A percentile compares a stretch with the other conserved stretches of the same genome.
These are phyloP conservation scores for Populus hybrid DNA, from an alignment of 441 rosid species.

Conservation along the genomic window DNA sequence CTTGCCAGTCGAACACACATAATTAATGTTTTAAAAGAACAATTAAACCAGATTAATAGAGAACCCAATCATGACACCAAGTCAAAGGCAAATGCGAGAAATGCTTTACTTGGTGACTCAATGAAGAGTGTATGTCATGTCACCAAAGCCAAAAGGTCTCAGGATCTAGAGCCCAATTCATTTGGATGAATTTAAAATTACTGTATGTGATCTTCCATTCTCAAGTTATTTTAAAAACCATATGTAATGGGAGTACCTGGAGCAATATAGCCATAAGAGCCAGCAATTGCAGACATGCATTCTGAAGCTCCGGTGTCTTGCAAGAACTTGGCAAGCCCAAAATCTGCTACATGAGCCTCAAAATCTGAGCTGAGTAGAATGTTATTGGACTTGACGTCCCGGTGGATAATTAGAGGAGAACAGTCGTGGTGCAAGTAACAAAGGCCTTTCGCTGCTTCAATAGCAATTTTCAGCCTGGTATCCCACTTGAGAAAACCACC, in stretches of 20 bases:
- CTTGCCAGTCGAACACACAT: not conserved
- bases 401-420: constrained; percentile 58
- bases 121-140: constrained; percentile 7
- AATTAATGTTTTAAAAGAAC: constrained; percentile 2
- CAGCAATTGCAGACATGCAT: constrained; percentile 85
- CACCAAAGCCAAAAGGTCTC: not conserved
- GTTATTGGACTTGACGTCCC: constrained; percentile 85
- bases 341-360: constrained; percentile 91
- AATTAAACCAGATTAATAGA: constrained; percentile 11
- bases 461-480: constrained; percentile 59
- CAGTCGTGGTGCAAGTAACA: constrained; percentile 85
- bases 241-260: constrained; percentile 45
- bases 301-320: constrained; percentile 59
- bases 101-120: constrained; percentile 1
- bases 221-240: not conserved
- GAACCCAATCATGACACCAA: constrained; percentile 11
- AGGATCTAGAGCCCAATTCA: not conserved
- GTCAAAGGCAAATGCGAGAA: constrained; percentile 19
- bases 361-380: constrained; percentile 67
- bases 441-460: constrained; percentile 74
- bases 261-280: constrained; percentile 84
- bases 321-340: constrained; percentile 81
- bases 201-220: not conserved
- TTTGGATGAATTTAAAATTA: not conserved
- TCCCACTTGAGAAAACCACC: constrained; percentile 67